Conservation (phyloP, 306 rosid species). For the Castanopsis chinensis region DNA sequence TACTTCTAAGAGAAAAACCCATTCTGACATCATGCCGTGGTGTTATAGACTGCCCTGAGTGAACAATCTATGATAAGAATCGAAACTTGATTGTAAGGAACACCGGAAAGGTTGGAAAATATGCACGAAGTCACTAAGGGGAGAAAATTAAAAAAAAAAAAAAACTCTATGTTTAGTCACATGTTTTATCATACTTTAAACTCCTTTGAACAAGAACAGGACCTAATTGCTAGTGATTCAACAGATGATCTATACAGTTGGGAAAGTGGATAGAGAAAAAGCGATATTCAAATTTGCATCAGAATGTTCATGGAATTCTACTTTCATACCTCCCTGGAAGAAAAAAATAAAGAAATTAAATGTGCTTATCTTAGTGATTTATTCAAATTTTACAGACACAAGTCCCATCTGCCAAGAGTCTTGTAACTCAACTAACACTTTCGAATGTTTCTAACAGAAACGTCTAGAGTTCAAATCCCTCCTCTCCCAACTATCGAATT, state of each 20-base stretch:
- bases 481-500: too few relatives aligned
- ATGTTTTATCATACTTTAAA: not conserved
- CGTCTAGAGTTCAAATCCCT: too few relatives aligned
- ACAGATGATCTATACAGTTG: not conserved
- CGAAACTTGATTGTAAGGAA: slow-evolving; percentile 17
- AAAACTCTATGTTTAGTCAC: too few relatives aligned
- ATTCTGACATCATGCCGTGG: slow-evolving; percentile 30
- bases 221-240: not conserved
- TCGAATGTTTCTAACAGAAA: too few relatives aligned
- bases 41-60: slow-evolving; percentile 41
- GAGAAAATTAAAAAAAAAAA: not conserved
- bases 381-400: too few relatives aligned
- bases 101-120: slow-evolving; percentile 12
- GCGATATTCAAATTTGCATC: not conserved
- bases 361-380: not conserved
- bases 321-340: not conserved
- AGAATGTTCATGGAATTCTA: not conserved
- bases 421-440: too few relatives aligned
- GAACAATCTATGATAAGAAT: slow-evolving; percentile 42
- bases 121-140: not conserved
- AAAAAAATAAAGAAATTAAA: not conserved
- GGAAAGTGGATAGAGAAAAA: not conserved
- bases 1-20: slow-evolving; percentile 36
- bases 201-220: not conserved
- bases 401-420: too few relatives aligned